Percentiles rank a stretch among this genome's conserved stretches.
phyloP scores from a whole-genome alignment of 2,329 filamentous ascomycete species.

The Diaporthe citri region DNA sequence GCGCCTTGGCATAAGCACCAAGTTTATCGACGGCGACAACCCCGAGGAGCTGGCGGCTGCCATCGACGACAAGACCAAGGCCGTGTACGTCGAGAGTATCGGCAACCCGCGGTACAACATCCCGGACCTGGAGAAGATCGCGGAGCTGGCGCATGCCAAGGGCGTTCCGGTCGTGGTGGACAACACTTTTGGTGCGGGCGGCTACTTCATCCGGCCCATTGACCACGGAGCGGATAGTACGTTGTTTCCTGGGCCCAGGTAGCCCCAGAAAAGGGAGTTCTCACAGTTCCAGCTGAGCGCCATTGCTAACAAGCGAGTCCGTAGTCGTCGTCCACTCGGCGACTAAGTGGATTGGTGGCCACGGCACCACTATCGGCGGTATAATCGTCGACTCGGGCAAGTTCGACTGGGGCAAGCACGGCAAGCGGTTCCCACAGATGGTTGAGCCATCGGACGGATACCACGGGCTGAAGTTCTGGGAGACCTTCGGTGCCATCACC shows the following conservation, averaged over 20 bases:
- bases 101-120: conserved; percentile 96
- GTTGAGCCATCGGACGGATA: conserved; percentile 89
- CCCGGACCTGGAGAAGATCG: conserved; percentile 89
- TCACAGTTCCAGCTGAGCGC: neutral
- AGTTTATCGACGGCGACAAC: conserved; percentile 87
- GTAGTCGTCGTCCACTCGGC: conserved; percentile 87
- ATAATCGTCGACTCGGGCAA: conserved; percentile 89
- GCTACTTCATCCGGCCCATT: conserved; percentile 88
- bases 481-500: conserved; percentile 85
- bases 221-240: conserved; percentile 85
- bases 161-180: conserved; percentile 81
- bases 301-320: neutral
- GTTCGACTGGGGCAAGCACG: conserved; percentile 93
- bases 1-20: conserved; percentile 87
- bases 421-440: conserved; percentile 90
- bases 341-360: conserved; percentile 97
- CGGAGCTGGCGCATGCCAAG: conserved; percentile 78
- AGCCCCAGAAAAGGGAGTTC: neutral
- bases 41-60: conserved; percentile 82
- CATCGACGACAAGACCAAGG: conserved; percentile 95
- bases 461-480: conserved; percentile 94
- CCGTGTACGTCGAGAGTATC: conserved; percentile 91
- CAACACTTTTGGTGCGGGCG: conserved; percentile 95
- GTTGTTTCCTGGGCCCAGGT: neutral
- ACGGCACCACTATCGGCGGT: conserved; percentile 91